phyloP scores from a whole-genome alignment of 805 yeast species.

The Candida sonorensis region DNA sequence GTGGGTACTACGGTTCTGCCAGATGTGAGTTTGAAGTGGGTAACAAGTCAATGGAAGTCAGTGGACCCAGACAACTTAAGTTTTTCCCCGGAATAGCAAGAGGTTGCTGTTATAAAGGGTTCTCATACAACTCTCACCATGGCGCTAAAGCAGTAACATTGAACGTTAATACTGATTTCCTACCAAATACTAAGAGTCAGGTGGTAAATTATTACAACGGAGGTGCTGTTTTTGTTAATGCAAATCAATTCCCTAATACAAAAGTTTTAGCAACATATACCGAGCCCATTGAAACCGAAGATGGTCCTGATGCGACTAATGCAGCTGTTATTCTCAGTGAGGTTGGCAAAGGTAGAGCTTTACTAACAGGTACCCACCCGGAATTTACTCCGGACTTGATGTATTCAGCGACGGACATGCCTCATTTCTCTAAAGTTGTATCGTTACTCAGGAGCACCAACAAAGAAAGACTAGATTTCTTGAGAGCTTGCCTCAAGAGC shows the following conservation, averaged over 20 bases:
- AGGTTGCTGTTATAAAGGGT: constrained; percentile 81
- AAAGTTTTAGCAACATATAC: constrained; percentile 68
- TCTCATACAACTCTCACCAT: constrained; percentile 63
- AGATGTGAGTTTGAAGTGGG: constrained; percentile 83
- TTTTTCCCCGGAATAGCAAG: constrained; percentile 79
- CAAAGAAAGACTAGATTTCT: constrained; percentile 43
- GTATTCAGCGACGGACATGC: constrained; percentile 23
- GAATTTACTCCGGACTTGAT: constrained; percentile 62
- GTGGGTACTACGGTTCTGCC: constrained; percentile 78
- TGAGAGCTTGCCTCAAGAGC: constrained; percentile 47
- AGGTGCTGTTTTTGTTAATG: constrained; percentile 80
- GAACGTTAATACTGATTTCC: constrained; percentile 29
- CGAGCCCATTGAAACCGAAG: constrained; percentile 47
- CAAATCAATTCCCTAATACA: constrained; percentile 51
- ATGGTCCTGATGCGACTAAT: constrained; percentile 18
- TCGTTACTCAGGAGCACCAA: constrained; percentile 37
- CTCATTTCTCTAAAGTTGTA: constrained; percentile 29
- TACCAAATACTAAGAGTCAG: constrained; percentile 23
- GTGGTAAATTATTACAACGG: constrained; percentile 68
- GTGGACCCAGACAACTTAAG: constrained; percentile 75
- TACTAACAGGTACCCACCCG: constrained; percentile 84
- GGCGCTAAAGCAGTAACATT: constrained; percentile 65
- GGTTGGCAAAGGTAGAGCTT: constrained; percentile 68
- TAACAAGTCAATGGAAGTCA: constrained; percentile 61
- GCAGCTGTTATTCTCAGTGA: constrained; percentile 72